phyloP scores from a whole-genome alignment of 768 basidiomycete genomes.

The Suillus brevipes region DNA sequence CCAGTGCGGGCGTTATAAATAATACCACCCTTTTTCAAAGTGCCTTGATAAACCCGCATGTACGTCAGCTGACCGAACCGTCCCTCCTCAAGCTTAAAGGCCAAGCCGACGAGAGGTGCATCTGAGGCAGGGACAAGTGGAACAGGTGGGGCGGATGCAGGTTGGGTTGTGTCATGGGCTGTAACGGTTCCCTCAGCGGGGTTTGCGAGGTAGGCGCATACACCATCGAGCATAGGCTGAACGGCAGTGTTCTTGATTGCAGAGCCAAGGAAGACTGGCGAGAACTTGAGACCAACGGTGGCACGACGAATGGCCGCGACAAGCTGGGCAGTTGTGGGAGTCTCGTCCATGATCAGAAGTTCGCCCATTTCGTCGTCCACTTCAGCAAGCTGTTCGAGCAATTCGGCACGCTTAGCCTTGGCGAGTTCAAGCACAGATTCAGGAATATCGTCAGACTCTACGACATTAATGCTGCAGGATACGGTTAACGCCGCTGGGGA shows the following conservation, averaged over 20 bases:
- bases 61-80: conserved; percentile 97
- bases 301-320: conserved; percentile 85
- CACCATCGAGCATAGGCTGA: conserved; percentile 91
- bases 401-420: conserved; percentile 81
- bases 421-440: conserved; percentile 70
- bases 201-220: conserved; percentile 92
- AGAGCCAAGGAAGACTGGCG: conserved; percentile 95
- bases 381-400: conserved; percentile 94
- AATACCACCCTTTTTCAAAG: conserved; percentile 77
- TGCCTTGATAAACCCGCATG: conserved; percentile 97
- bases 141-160: conserved; percentile 65
- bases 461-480: conserved; percentile 62
- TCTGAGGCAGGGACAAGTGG: conserved; percentile 79
- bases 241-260: conserved; percentile 97
- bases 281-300: conserved; percentile 86
- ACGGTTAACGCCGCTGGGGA: background rate
- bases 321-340: conserved; percentile 71
- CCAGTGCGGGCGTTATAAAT: conserved; percentile 94
- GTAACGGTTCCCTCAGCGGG: conserved; percentile 77
- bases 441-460: conserved; percentile 88
- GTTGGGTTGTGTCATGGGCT: conserved; percentile 80
- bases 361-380: conserved; percentile 96
- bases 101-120: conserved; percentile 88
- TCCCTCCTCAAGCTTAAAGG: conserved; percentile 98
- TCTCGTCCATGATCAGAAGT: conserved; percentile 81